These are phyloP conservation scores for Cladosporium sp. DNA, from an alignment of 2,329 filamentous ascomycete species.

Conservation along the genomic window DNA sequence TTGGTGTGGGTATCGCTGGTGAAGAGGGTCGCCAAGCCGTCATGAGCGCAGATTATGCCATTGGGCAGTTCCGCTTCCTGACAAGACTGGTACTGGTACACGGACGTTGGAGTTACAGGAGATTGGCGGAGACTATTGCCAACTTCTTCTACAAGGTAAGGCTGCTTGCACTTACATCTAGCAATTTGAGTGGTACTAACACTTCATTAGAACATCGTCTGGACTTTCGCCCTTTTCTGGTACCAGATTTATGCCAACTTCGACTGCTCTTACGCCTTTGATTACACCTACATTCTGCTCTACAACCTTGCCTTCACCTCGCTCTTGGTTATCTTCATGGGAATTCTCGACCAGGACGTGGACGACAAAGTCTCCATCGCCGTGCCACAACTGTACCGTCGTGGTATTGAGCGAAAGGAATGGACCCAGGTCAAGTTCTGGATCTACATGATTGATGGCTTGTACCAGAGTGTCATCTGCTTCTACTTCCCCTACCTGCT, in stretches of 20 bases:
- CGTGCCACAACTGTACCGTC: constrained; percentile 91
- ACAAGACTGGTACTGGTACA: constrained; percentile 84
- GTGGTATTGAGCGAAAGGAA: constrained; percentile 92
- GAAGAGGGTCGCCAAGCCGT: constrained; percentile 89
- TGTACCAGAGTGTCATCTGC: constrained; percentile 91
- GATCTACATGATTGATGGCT: constrained; percentile 91
- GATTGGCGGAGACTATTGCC: constrained; percentile 87
- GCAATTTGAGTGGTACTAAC: not conserved
- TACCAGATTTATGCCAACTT: constrained; percentile 95
- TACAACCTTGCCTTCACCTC: constrained; percentile 98
- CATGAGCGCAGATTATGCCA: constrained; percentile 95
- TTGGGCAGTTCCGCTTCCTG: constrained; percentile 89
- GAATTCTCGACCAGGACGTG: constrained; percentile 95
- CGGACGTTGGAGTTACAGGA: constrained; percentile 93
- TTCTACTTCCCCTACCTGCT: constrained; percentile 91
- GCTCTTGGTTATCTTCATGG: constrained; percentile 90
- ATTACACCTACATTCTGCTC: constrained; percentile 95
- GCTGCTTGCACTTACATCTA: not conserved
- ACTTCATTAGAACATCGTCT: constrained; percentile 76
- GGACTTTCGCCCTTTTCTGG: constrained; percentile 97
- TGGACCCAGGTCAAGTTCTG: constrained; percentile 98
- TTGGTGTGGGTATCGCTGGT: constrained; percentile 94
- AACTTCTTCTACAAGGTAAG: constrained; percentile 98
- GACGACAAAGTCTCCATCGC: constrained; percentile 90
- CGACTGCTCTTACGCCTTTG: constrained; percentile 94